Conservation (phyloP, 257 asterid species). For the Solanum paucissectum region DNA sequence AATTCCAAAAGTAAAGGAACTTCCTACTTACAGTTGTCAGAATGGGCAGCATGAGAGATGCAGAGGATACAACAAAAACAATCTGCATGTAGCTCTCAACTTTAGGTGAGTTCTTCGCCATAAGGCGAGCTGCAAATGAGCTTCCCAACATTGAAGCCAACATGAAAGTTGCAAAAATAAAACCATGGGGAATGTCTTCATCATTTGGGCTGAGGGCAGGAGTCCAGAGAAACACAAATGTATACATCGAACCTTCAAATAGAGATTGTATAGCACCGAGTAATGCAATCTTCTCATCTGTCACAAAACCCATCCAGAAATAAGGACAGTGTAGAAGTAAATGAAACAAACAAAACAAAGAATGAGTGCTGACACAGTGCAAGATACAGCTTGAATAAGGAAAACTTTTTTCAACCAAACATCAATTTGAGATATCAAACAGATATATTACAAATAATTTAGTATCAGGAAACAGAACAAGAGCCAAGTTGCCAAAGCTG, state of each 20-base stretch:
- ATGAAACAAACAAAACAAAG: neutral
- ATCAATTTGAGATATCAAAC: neutral
- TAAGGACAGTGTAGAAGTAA: constrained; percentile 8
- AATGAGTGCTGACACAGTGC: neutral
- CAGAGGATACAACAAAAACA: constrained; percentile 79
- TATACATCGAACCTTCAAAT: constrained; percentile 97
- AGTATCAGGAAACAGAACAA: neutral
- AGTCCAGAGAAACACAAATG: constrained; percentile 96
- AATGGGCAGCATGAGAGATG: constrained; percentile 73
- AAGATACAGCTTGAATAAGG: neutral
- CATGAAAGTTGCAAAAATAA: constrained; percentile 93
- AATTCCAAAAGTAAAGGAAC: neutral
- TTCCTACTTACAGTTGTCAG: constrained; percentile 43
- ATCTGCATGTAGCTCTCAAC: constrained; percentile 97
- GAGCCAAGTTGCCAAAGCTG: neutral
- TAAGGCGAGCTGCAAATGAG: constrained; percentile 83
- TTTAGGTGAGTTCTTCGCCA: constrained; percentile 59
- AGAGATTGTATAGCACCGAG: constrained; percentile 96
- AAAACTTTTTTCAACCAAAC: neutral
- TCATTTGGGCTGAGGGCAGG: constrained; percentile 96
- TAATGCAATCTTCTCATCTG: constrained; percentile 96
- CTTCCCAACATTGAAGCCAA: constrained; percentile 97
- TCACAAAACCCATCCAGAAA: constrained; percentile 8
- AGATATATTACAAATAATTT: neutral
- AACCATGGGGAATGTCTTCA: constrained; percentile 94